Conservation (phyloP, 192 early-diverging fungal species). For the Powellomyces hirtus region DNA sequence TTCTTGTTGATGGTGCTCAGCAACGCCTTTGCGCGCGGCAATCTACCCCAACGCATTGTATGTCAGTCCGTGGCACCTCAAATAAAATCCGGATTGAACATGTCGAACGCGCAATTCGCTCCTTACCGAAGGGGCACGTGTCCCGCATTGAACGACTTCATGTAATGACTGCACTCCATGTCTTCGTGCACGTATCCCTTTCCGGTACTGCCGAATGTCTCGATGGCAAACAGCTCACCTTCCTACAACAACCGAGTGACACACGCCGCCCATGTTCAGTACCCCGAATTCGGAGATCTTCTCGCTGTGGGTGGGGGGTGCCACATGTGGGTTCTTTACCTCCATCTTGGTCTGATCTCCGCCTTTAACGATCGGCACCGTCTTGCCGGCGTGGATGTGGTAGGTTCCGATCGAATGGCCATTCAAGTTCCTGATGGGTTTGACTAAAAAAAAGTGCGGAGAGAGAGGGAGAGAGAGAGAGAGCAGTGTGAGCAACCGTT, state of each 20-base stretch:
- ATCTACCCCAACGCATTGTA: no score
- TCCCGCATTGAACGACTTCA: constrained; percentile 55
- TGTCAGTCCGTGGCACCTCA: no score
- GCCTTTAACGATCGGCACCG: constrained; percentile 89
- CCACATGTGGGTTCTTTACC: constrained; percentile 8
- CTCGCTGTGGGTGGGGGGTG: no score
- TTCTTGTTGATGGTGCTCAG: constrained; percentile 80
- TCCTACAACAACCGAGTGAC: not conserved
- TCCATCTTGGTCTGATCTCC: constrained; percentile 93
- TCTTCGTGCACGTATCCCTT: constrained; percentile 87
- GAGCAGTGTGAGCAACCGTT: no score
- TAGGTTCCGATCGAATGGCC: constrained; percentile 94
- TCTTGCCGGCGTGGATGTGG: constrained; percentile 91
- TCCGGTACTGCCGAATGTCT: constrained; percentile 97
- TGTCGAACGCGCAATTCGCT: no score
- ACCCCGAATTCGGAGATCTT: no score
- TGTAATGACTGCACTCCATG: constrained; percentile 90
- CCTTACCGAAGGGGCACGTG: constrained; percentile 67
- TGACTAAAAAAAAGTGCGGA: constrained; percentile 50
- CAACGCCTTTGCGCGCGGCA: constrained; percentile 72
- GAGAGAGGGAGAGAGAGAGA: no score
- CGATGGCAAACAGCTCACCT: constrained; percentile 79
- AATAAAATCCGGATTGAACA: no score
- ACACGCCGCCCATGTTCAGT: no score
- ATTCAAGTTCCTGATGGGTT: constrained; percentile 92